A percentile compares a stretch with the other conserved stretches of the same genome.
Conservation (phyloP, 148 eudicot genomes). For the Diospyros kaki region DNA sequence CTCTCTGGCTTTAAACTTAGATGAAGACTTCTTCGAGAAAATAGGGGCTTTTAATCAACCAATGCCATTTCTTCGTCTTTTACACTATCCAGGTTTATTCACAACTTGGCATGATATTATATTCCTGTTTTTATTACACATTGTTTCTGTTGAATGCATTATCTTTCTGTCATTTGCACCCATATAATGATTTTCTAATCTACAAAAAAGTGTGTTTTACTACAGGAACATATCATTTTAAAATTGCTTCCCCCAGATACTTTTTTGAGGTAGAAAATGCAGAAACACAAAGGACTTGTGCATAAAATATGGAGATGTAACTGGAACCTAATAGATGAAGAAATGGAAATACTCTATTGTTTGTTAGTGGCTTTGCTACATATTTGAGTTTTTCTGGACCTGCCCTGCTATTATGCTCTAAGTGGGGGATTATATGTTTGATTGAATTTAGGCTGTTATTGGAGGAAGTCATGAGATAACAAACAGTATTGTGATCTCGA, state of each 20-base stretch:
- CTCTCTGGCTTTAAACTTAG: constrained; percentile 66
- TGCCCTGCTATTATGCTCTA: not conserved
- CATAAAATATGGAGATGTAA: not conserved
- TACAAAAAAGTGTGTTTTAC: not conserved
- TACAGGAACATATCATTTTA: not conserved
- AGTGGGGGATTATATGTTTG: not conserved
- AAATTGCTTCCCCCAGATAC: not conserved
- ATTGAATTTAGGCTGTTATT: not conserved
- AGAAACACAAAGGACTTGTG: not conserved
- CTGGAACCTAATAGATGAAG: not conserved
- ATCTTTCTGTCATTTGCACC: not conserved
- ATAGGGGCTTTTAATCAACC: constrained; percentile 53
- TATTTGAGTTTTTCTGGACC: not conserved
- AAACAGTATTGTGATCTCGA: too few species aligned
- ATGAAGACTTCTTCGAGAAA: constrained; percentile 57
- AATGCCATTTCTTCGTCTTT: constrained; percentile 54
- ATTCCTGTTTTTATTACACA: not conserved
- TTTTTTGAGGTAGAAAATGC: not conserved
- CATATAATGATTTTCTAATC: not conserved
- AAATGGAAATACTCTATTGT: not conserved
- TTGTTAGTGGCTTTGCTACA: not conserved
- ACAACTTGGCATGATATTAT: not conserved
- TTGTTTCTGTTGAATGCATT: not conserved
- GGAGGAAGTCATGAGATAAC: not conserved
- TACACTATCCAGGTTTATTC: constrained; percentile 70